A percentile compares a stretch with the other conserved stretches of the same genome.
phyloP scores from a whole-genome alignment of 768 basidiomycete species.

The Fistulinella prunicolor region DNA sequence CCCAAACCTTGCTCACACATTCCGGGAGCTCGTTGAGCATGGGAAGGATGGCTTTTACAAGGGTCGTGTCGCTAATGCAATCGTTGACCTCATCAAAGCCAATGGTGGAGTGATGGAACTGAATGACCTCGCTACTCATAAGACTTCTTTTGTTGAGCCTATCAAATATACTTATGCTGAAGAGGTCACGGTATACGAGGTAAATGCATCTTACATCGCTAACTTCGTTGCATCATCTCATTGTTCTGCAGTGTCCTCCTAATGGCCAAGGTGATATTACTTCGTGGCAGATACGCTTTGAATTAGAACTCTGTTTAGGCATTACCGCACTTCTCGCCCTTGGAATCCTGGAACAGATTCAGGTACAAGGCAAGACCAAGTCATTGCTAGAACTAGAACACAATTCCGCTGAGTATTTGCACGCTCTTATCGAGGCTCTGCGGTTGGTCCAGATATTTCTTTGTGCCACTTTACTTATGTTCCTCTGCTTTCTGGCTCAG shows the following conservation, averaged over 20 bases:
- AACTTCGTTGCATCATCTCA: neutral
- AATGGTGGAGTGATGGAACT: slow-evolving; percentile 93
- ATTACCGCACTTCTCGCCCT: slow-evolving; percentile 90
- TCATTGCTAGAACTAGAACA: slow-evolving; percentile 81
- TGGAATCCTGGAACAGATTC: slow-evolving; percentile 86
- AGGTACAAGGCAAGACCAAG: slow-evolving; percentile 65
- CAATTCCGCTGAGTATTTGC: slow-evolving; percentile 87
- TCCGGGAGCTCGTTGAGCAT: slow-evolving; percentile 71
- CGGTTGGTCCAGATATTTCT: slow-evolving; percentile 43
- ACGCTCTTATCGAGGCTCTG: slow-evolving; percentile 81
- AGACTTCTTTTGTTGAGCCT: slow-evolving; percentile 78
- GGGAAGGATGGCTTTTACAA: slow-evolving; percentile 95
- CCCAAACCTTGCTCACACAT: slow-evolving; percentile 80
- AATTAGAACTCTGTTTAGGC: slow-evolving; percentile 36
- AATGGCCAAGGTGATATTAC: slow-evolving; percentile 77
- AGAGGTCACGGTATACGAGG: slow-evolving; percentile 91
- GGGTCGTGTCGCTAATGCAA: slow-evolving; percentile 84
- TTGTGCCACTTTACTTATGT: slow-evolving; percentile 1
- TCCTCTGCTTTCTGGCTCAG: slow-evolving; percentile 27
- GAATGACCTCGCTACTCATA: slow-evolving; percentile 86
- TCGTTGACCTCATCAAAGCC: slow-evolving; percentile 80
- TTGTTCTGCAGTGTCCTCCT: slow-evolving; percentile 71
- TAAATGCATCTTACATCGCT: slow-evolving; percentile 23
- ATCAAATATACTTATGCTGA: slow-evolving; percentile 86
- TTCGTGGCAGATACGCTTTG: neutral